Conservation (phyloP, 2,329 filamentous ascomycete genomes). For the Exophiala xenobiotica region DNA sequence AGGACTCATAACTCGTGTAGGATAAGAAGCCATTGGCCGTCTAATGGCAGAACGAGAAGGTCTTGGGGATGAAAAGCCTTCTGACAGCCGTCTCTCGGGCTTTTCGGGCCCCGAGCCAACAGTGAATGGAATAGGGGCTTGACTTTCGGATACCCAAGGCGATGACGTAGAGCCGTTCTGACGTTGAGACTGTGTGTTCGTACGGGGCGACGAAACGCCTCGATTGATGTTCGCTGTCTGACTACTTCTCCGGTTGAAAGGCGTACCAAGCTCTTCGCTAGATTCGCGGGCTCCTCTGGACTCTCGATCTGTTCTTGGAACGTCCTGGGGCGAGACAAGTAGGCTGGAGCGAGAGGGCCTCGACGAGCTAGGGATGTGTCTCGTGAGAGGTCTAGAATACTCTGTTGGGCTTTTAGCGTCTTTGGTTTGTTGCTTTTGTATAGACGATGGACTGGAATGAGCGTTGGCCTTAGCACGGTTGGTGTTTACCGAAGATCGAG, state of each 20-base stretch:
- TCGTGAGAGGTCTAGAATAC: neutral
- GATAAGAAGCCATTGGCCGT: neutral
- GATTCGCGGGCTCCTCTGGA: neutral
- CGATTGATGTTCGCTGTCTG: neutral
- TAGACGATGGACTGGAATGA: neutral
- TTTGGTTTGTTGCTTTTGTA: neutral
- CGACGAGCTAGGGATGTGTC: neutral
- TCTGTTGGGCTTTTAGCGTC: neutral
- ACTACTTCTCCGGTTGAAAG: neutral
- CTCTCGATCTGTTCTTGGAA: slow-evolving; percentile 7
- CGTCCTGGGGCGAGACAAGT: slow-evolving; percentile 7
- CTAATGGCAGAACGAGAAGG: neutral
- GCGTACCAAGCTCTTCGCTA: slow-evolving; percentile 4
- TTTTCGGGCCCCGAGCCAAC: neutral
- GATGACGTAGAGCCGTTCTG: neutral
- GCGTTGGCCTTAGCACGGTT: too few species aligned
- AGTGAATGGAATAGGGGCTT: neutral
- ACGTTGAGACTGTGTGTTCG: neutral
- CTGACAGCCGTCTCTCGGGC: neutral
- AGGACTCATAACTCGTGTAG: neutral
- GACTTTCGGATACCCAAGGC: slow-evolving; percentile 2
- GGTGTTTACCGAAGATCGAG: too few species aligned
- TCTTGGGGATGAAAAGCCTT: slow-evolving; percentile 1
- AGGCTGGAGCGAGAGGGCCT: slow-evolving; percentile 3
- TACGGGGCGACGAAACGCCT: neutral